A percentile compares a stretch with the other conserved stretches of the same genome.
Evolutionary conservation across 1,139 yeast species (phyloP).

Genomic region (Kodamaea sp.): DNA sequence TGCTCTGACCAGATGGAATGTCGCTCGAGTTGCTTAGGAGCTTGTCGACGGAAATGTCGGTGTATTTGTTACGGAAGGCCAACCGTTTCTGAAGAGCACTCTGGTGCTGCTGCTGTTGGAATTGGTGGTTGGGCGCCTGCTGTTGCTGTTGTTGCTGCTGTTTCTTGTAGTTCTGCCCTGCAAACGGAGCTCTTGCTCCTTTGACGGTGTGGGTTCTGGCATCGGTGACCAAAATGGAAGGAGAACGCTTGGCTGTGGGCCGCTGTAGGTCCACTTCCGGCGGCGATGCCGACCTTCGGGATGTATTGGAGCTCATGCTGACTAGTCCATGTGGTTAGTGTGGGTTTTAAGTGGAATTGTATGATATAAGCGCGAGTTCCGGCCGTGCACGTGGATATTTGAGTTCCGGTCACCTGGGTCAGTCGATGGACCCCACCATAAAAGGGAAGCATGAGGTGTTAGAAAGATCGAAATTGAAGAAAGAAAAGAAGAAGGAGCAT

Average conservation of each 20-base stretch:
- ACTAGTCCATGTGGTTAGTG: too few species aligned
- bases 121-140: conserved; percentile 13
- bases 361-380: too few species aligned
- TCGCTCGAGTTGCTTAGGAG: conserved; percentile 75
- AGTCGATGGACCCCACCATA: too few species aligned
- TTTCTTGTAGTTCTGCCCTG: conserved; percentile 53
- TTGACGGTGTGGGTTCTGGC: conserved; percentile 60
- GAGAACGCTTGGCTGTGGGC: conserved; percentile 85
- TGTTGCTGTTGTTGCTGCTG: conserved; percentile 33
- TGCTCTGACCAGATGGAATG: conserved; percentile 75
- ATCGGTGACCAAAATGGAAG: conserved; percentile 91
- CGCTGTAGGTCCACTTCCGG: conserved; percentile 22
- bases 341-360: too few species aligned
- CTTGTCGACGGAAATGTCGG: conserved; percentile 72
- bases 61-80: conserved; percentile 48
- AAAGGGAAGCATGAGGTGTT: too few species aligned
- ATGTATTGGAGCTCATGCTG: conserved; percentile 4
- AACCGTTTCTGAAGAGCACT: conserved; percentile 28
- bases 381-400: too few species aligned
- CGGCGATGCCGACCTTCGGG: conserved; percentile 8
- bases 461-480: too few species aligned
- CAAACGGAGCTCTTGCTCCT: conserved; percentile 83
- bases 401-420: too few species aligned
- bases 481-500: too few species aligned
- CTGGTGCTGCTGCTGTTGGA: conserved; percentile 21